Conservation (phyloP, 176 grass and related monocot species). For the Oryza meyeriana region DNA sequence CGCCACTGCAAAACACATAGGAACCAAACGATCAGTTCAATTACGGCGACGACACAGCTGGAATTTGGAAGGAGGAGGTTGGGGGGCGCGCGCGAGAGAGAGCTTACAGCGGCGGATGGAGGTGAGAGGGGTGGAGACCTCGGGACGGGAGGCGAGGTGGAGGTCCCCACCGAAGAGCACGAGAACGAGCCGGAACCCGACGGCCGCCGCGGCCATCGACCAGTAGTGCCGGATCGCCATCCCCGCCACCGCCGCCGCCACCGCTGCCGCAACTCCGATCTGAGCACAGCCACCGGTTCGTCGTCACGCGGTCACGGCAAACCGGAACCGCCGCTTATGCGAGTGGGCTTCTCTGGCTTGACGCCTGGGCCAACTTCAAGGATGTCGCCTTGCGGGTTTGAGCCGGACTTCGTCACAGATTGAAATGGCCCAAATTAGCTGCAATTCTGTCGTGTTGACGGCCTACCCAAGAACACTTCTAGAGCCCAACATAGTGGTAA, state of each 20-base stretch:
- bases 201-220: conserved; percentile 53
- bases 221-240: conserved; percentile 69
- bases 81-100: background rate
- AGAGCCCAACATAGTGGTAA: too few relatives aligned
- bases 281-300: background rate
- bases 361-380: background rate
- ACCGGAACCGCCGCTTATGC: background rate
- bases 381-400: too few relatives aligned
- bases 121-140: conserved; percentile 81
- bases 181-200: conserved; percentile 76
- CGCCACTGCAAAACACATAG: conserved; percentile 52
- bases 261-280: conserved; percentile 25
- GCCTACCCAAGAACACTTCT: too few relatives aligned
- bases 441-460: too few relatives aligned
- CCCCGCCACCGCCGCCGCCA: conserved; percentile 10
- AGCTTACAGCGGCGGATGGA: conserved; percentile 75
- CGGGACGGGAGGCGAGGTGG: conserved; percentile 75
- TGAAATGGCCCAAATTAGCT: too few relatives aligned
- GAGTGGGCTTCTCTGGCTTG: background rate
- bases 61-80: background rate
- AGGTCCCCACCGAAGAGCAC: conserved; percentile 65
- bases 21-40: background rate
- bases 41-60: conserved; percentile 2
- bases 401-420: background rate
- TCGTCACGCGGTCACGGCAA: background rate